Base-by-base conservation (phyloP, 2,329 filamentous ascomycete species). In the Niveomyces coronatus region DNA sequence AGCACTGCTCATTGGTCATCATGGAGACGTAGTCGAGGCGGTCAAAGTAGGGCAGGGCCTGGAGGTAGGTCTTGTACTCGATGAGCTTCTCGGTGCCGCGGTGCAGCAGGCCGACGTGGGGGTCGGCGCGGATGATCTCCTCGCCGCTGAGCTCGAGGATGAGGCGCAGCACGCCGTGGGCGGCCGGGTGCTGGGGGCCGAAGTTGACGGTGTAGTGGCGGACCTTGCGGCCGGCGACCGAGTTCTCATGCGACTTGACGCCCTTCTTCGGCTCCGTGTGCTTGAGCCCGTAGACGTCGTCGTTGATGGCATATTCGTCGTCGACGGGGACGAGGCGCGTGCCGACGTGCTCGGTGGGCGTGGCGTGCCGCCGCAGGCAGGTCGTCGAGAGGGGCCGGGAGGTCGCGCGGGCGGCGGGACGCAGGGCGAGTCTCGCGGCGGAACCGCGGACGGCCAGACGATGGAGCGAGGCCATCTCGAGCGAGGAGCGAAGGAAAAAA, bases 1-100 rank as follows among this genome's bases (percentile, higher is more conserved):
- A 98, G 58, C 87, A 94, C 67, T 98, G 91, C 73, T 98, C 91
- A 65, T 98, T 98, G 55, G 91, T 98, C 91, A 98, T 98, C 93
- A 98, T 98, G 55, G 87, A 95, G 52, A 95, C 88, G 64, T 98
- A 98, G 66, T 98, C 91, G 62, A 98, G 74, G 52, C 91, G 86
- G 67, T 98, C 91, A 61, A 98, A 98, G 71, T 98, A 98, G 40
- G 91, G 91, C 57, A 98, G 71, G 41, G 91, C 91, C 71, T 98
- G 91, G 56, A 96, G 76, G 60, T 98, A 98, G 52, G 89, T 94
- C 75, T 94, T 95, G 76, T 98, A 98, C 73, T 98, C 91, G 66
- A 96, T 96, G 67, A 98, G 78, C 76, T 98, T 98, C 74, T 98
- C 91, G 46, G 91, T 98, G 51, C 91, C 91, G 54, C 91, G 80